Conservation (phyloP, 306 rosid species). For the Albizia julibrissin region DNA sequence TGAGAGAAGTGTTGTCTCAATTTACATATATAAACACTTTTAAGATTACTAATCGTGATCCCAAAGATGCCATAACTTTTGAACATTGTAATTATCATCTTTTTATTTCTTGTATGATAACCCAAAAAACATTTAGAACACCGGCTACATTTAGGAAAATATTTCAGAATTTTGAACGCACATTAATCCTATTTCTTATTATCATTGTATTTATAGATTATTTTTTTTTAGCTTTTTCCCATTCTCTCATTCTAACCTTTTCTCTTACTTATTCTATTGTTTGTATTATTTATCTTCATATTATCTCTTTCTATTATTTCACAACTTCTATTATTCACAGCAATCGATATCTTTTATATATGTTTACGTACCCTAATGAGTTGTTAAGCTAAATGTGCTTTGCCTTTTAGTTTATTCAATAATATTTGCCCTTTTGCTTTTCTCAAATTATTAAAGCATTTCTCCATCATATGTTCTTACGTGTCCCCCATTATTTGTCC, state of each 20-base stretch:
- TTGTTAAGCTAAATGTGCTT: neutral
- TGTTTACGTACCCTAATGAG: neutral
- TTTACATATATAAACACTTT: too few species aligned
- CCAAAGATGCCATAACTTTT: neutral
- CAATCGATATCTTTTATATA: neutral
- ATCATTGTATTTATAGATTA: too few species aligned
- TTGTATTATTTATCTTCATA: too few species aligned
- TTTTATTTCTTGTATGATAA: neutral
- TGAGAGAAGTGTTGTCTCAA: too few species aligned
- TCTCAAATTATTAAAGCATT: neutral
- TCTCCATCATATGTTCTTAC: neutral
- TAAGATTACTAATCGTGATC: rapidly evolving
- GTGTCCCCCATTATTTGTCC: neutral
- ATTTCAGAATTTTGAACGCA: too few species aligned
- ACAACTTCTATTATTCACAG: neutral
- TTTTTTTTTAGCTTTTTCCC: too few species aligned
- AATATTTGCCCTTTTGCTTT: neutral
- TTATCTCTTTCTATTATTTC: neutral
- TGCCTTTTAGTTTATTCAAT: neutral
- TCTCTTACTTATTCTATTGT: too few species aligned
- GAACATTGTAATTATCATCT: neutral
- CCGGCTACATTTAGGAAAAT: too few species aligned
- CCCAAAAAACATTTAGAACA: neutral
- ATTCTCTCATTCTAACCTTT: too few species aligned
- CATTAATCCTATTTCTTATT: too few species aligned